Conservation (phyloP, 2,329 filamentous ascomycete genomes). For the Colletotrichum coccodes region DNA sequence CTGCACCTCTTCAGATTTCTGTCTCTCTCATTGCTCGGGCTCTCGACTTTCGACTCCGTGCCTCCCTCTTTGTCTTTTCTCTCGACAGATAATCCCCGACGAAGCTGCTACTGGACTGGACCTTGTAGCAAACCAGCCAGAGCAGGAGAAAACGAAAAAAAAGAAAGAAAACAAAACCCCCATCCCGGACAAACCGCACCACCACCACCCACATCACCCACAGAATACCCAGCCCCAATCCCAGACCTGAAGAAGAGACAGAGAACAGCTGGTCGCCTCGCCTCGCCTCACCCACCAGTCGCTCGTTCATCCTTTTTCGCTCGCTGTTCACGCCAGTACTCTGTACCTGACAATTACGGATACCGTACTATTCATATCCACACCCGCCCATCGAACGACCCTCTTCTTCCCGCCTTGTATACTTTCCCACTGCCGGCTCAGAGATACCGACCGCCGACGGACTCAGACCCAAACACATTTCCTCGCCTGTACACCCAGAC, state of each 20-base stretch:
- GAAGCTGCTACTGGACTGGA: not conserved
- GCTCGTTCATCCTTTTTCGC: constrained; percentile 10
- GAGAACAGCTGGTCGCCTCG: not conserved
- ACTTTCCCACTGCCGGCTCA: constrained; percentile 15
- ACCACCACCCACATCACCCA: not conserved
- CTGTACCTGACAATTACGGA: constrained; percentile 3
- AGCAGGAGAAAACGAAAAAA: not conserved
- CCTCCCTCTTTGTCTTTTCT: not conserved
- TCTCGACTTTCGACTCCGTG: not conserved
- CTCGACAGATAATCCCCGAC: constrained; percentile 29
- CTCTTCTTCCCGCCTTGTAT: not conserved
- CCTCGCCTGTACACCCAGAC: not conserved
- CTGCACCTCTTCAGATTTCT: constrained; percentile 21
- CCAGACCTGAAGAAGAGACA: not conserved
- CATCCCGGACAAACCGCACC: not conserved
- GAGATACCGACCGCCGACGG: constrained; percentile 2
- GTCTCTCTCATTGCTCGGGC: constrained; percentile 5
- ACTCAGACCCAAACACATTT: not conserved
- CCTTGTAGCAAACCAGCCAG: not conserved
- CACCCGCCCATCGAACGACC: not conserved
- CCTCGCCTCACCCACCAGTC: not conserved
- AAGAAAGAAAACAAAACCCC: not conserved
- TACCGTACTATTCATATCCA: constrained; percentile 10
- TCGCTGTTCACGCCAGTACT: not conserved
- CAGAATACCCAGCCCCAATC: not conserved